phyloP scores from a whole-genome alignment of 2,329 filamentous ascomycete genomes.

The Fusarium sp. region DNA sequence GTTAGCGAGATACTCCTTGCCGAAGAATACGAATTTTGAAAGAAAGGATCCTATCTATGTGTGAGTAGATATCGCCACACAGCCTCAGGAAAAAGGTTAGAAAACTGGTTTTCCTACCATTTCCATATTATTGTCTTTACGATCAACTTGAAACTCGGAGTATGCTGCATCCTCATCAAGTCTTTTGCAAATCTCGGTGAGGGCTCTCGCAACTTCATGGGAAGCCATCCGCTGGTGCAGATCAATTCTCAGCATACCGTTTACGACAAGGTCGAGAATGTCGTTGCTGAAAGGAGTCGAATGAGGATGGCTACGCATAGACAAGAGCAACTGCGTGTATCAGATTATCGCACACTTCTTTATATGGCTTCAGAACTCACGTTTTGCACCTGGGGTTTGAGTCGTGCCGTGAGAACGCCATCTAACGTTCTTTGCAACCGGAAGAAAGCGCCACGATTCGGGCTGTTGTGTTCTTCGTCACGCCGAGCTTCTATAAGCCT shows the following conservation, averaged over 20 bases:
- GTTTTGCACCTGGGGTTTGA: neutral
- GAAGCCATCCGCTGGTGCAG: neutral
- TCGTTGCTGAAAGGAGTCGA: accelerated
- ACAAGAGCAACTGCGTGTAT: neutral
- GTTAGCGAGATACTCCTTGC: neutral
- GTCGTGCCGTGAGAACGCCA: neutral
- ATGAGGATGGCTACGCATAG: accelerated
- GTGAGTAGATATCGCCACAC: neutral
- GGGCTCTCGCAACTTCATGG: accelerated
- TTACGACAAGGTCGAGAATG: neutral
- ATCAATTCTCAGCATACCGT: neutral
- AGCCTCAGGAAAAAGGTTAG: neutral
- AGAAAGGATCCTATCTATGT: neutral
- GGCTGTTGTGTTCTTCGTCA: accelerated
- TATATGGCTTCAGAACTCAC: neutral
- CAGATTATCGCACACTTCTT: no score
- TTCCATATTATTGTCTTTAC: neutral
- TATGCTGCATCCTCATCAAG: neutral
- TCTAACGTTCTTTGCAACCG: accelerated
- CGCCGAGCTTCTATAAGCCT: accelerated
- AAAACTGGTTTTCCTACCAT: neutral
- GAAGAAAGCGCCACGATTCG: neutral
- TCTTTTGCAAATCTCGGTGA: accelerated
- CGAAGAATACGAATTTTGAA: accelerated
- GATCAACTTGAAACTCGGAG: accelerated